Conservation (phyloP, 768 basidiomycete species). For the Hebeloma cylindrosporum region DNA sequence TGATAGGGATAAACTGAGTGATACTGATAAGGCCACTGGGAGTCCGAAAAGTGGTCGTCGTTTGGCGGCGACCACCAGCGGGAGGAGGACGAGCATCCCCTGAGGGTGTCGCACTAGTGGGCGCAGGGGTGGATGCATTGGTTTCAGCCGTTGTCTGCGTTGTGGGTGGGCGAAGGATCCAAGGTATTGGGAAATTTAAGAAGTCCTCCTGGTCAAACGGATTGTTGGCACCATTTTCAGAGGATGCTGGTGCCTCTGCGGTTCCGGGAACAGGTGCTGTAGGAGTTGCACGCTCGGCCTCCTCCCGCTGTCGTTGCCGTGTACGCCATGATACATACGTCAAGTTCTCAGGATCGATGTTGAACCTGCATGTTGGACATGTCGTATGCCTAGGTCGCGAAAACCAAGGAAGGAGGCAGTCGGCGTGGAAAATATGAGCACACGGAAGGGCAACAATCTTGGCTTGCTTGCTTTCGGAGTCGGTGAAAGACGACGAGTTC, state of each 20-base stretch:
- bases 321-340: constrained; percentile 40
- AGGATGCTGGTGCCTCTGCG: neutral
- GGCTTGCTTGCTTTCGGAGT: constrained; percentile 17
- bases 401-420: constrained; percentile 83
- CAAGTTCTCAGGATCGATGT: constrained; percentile 77
- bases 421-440: constrained; percentile 78
- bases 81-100: too few species aligned
- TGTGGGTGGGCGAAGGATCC: too few species aligned
- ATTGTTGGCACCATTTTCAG: too few species aligned
- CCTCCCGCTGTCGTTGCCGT: constrained; percentile 13
- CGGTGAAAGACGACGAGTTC: too few species aligned
- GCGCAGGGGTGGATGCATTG: constrained; percentile 3
- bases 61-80: too few species aligned
- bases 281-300: neutral
- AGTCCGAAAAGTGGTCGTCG: constrained; percentile 4
- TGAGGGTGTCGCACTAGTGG: neutral
- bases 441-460: constrained; percentile 74
- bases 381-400: constrained; percentile 76
- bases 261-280: neutral
- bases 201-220: too few species aligned
- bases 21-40: constrained; percentile 9
- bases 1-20: constrained; percentile 13
- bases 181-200: too few species aligned
- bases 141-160: too few species aligned
- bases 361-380: constrained; percentile 81